Conservation (phyloP, 768 basidiomycete species). For the Tephrocybe sp. region DNA sequence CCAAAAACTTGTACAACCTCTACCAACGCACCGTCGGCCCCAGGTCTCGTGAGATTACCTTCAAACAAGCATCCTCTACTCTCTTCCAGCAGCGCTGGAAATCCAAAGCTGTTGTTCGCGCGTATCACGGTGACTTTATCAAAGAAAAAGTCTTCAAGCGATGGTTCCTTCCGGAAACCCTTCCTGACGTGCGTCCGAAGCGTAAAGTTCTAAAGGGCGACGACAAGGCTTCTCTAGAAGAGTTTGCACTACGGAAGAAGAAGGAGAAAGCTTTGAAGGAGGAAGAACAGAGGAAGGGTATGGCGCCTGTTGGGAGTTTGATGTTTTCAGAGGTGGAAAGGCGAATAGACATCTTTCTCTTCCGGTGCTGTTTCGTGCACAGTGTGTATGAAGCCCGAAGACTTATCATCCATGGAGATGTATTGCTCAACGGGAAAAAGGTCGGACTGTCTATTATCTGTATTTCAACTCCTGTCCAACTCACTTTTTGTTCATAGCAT, state of each 20-base stretch:
- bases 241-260: constrained; percentile 57
- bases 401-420: constrained; percentile 83
- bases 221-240: constrained; percentile 45
- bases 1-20: constrained; percentile 87
- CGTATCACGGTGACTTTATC: constrained; percentile 95
- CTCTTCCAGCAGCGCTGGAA: constrained; percentile 93
- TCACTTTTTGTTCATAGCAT: constrained; percentile 47
- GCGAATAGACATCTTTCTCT: constrained; percentile 88
- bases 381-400: constrained; percentile 89
- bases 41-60: constrained; percentile 49
- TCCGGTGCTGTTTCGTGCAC: constrained; percentile 82
- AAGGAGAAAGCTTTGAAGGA: constrained; percentile 46
- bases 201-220: constrained; percentile 37
- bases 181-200: constrained; percentile 82
- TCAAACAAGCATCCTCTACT: constrained; percentile 53
- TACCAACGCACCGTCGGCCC: constrained; percentile 68
- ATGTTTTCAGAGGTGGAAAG: constrained; percentile 96
- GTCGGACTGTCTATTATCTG: constrained; percentile 39
- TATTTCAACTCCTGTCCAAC: background rate
- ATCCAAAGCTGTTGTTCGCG: constrained; percentile 82
- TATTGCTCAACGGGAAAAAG: constrained; percentile 86
- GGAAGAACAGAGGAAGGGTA: constrained; percentile 55
- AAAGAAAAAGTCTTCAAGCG: constrained; percentile 91
- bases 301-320: constrained; percentile 91
- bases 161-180: constrained; percentile 85